A percentile compares a stretch with the other conserved stretches of the same genome.
Evolutionary conservation across 2,329 filamentous ascomycete species (phyloP).

Genomic region (Trichophyton schoenleinii): DNA sequence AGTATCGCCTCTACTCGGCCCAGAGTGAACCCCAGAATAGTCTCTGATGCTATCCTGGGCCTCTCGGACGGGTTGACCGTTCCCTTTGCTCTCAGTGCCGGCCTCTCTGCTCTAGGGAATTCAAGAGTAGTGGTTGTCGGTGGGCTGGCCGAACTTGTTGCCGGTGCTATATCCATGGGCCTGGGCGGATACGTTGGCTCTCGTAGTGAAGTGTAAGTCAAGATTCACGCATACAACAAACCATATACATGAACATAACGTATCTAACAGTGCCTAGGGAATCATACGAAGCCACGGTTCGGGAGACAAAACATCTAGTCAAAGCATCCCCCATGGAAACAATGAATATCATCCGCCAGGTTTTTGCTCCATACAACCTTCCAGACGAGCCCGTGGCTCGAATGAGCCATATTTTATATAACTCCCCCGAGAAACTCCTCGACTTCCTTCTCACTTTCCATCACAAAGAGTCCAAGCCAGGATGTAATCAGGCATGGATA

Average conservation of each 20-base stretch:
- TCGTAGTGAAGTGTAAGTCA: constrained; percentile 38
- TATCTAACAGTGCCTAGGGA: constrained; percentile 20
- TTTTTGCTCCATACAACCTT: constrained; percentile 32
- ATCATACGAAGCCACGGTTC: constrained; percentile 35
- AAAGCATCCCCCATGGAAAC: constrained; percentile 27
- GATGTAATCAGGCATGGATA: constrained; percentile 35
- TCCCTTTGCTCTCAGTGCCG: constrained; percentile 33
- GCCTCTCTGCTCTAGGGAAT: constrained; percentile 29
- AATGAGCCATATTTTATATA: constrained; percentile 27
- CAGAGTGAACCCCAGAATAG: constrained; percentile 32
- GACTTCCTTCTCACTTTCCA: constrained; percentile 40
- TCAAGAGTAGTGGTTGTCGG: constrained; percentile 30
- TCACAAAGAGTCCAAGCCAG: constrained; percentile 34
- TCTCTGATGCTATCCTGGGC: constrained; percentile 35
- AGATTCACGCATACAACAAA: not conserved
- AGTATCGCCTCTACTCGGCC: constrained; percentile 15
- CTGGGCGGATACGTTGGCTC: constrained; percentile 35
- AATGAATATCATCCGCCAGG: constrained; percentile 27
- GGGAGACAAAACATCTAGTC: constrained; percentile 32
- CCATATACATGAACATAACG: not conserved
- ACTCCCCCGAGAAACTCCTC: constrained; percentile 28
- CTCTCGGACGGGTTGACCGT: constrained; percentile 34
- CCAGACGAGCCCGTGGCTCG: constrained; percentile 24
- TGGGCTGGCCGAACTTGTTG: constrained; percentile 31
- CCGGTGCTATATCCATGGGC: constrained; percentile 33